Evolutionary conservation across 441 rosid genomes (phyloP), one percentile per base, ranked within the genome.

Genomic region (Mallotus repandus): DNA sequence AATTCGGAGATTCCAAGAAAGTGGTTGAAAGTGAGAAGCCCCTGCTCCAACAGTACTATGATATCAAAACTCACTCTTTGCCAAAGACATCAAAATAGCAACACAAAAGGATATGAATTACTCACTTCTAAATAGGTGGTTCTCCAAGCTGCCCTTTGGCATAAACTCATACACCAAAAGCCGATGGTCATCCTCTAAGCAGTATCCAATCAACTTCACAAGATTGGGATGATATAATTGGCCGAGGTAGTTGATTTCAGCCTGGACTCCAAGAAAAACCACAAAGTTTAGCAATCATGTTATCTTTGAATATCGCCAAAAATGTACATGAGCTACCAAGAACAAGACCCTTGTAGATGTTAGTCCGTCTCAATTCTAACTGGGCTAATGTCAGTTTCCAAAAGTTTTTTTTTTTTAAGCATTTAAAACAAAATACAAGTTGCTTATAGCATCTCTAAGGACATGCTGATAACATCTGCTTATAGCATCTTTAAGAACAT

Each of bases 131-230:
- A 94, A 94, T 7, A 94, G 76, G 80, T 94, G 98, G 76, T 94
- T 87, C 63, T 94, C 97, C 81, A 94, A 82, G 86, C 96, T 94
- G 46, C 98, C 97, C 66, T 88, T 91, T 18, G 89, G 92, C 98
- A 94, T 90, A 60, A 88, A 94, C 81, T 94, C 98, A 1, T 94
- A 94, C 4, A 89, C 96, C 79, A 94, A 82, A 79, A 91, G 90
- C 62, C 98, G 82, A 64, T 92, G 93, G 38, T 88, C 97, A 54
- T 91, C 97, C 78, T 94, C 97, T 75, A 92, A 80, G 83, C 98
- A 91, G 78, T 86, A 92, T 49, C 98, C 97, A 32, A 92, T 74
- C 82, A 94, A 56, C 71, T 85, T 88, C 68, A 91, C 97, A 46
- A 92, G 87, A 83, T 94, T 88, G 0, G 97, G 97, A 73, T 94